A percentile compares a stretch with the other conserved stretches of the same genome.
phyloP scores from a whole-genome alignment of 225 moss, liverwort and hornwort genomes.

The Asterella californica region DNA sequence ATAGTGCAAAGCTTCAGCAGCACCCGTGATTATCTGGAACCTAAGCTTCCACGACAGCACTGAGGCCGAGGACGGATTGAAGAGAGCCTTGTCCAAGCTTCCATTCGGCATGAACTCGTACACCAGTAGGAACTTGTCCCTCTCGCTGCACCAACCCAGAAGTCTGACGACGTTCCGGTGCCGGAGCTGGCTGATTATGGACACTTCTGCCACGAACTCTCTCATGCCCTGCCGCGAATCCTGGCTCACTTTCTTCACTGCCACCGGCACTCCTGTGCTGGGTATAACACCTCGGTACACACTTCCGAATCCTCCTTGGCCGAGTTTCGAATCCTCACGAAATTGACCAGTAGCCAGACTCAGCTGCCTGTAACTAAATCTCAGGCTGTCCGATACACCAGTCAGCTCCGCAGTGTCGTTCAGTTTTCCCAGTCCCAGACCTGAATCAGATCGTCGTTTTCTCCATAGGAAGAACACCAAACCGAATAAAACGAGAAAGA shows the following conservation, averaged over 20 bases:
- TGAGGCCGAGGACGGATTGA: background rate
- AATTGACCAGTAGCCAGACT: slow-evolving; percentile 52
- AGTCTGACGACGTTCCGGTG: slow-evolving; percentile 34
- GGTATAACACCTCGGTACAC: slow-evolving; percentile 47
- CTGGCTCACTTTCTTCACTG: slow-evolving; percentile 43
- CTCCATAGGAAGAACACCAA: background rate
- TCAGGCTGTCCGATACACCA: background rate
- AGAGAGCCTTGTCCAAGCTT: slow-evolving; percentile 31
- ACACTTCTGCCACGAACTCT: slow-evolving; percentile 31
- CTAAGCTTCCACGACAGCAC: slow-evolving; percentile 21
- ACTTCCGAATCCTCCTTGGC: slow-evolving; percentile 51
- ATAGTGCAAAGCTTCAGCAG: slow-evolving; percentile 18
- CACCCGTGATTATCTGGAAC: slow-evolving; percentile 13
- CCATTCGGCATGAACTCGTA: slow-evolving; percentile 26
- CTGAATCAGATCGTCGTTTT: background rate
- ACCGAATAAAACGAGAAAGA: background rate
- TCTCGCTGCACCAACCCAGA: slow-evolving; percentile 26
- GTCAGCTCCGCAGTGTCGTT: background rate
- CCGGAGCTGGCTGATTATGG: slow-evolving; percentile 21
- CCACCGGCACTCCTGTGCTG: slow-evolving; percentile 27
- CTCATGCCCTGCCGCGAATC: slow-evolving; percentile 42
- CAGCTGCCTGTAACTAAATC: slow-evolving; percentile 54
- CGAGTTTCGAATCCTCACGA: slow-evolving; percentile 42
- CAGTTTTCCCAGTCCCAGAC: background rate
- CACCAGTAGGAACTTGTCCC: slow-evolving; percentile 16